These are phyloP conservation scores for Thermothelomyces thermophilus DNA, from an alignment of 2,329 filamentous ascomycete genomes.

Conservation along the genomic window DNA sequence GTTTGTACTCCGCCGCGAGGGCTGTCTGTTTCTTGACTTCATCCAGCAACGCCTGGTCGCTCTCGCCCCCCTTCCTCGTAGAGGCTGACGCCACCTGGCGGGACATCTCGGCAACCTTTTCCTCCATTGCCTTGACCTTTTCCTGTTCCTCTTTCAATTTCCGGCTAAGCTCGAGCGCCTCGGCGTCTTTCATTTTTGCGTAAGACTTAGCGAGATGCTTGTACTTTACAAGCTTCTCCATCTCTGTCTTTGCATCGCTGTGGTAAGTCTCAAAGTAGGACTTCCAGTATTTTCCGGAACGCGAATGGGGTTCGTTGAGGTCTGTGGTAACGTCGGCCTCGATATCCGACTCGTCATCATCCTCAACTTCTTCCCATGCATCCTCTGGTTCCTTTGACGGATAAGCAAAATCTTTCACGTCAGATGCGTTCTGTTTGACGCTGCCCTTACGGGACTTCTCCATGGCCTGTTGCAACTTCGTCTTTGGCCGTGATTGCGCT, in stretches of 20 bases:
- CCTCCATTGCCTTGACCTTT: conserved; percentile 58
- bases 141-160: conserved; percentile 62
- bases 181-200: conserved; percentile 68
- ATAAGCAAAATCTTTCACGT: conserved; percentile 15
- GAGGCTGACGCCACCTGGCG: conserved; percentile 43
- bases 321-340: conserved; percentile 62
- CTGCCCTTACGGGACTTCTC: conserved; percentile 37
- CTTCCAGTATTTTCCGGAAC: conserved; percentile 76
- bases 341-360: conserved; percentile 35
- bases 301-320: conserved; percentile 65
- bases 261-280: conserved; percentile 68
- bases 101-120: conserved; percentile 53
- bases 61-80: conserved; percentile 35
- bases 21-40: conserved; percentile 53
- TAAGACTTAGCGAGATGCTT: conserved; percentile 74
- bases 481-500: conserved; percentile 31
- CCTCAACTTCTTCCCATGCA: conserved; percentile 48
- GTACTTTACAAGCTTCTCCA: conserved; percentile 72
- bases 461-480: conserved; percentile 40
- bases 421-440: conserved; percentile 6
- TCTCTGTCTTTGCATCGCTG: conserved; percentile 62
- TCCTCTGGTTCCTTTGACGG: conserved; percentile 31
- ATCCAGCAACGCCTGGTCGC: conserved; percentile 43
- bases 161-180: conserved; percentile 59
- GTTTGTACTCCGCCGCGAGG: conserved; percentile 51